Conservation (phyloP, 2,329 filamentous ascomycete genomes). For the Diplodia sapinea region DNA sequence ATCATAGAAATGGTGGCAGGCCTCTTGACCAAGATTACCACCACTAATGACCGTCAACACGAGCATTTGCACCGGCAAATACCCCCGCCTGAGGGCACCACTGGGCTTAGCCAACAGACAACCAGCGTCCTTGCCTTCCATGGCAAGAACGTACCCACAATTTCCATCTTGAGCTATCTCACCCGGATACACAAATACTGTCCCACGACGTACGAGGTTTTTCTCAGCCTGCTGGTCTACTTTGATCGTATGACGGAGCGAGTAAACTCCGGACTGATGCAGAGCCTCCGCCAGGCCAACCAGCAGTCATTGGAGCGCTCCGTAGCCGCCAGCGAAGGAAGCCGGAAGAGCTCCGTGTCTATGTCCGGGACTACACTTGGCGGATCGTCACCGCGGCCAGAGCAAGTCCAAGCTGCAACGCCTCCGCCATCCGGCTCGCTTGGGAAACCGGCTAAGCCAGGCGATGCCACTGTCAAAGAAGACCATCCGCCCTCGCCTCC, state of each 20-base stretch:
- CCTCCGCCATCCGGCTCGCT: constrained; percentile 57
- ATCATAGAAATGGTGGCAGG: constrained; percentile 99
- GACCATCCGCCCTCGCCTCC: constrained; percentile 46
- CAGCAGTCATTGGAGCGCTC: constrained; percentile 53
- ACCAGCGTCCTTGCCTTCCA: constrained; percentile 90
- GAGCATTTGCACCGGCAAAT: constrained; percentile 83
- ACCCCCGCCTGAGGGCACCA: constrained; percentile 63
- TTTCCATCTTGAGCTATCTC: constrained; percentile 94
- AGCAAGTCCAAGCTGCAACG: constrained; percentile 52
- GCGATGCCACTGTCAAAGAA: constrained; percentile 35
- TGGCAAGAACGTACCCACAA: constrained; percentile 96
- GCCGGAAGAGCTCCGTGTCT: constrained; percentile 49
- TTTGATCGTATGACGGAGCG: constrained; percentile 99
- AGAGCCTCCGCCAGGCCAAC: constrained; percentile 63
- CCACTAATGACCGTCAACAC: constrained; percentile 93
- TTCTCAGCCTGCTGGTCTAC: constrained; percentile 91
- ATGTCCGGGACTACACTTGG: constrained; percentile 39
- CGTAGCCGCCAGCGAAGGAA: constrained; percentile 54
- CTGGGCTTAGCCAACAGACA: constrained; percentile 67
- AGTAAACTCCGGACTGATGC: constrained; percentile 80
- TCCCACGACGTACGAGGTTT: constrained; percentile 97
- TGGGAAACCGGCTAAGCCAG: constrained; percentile 47
- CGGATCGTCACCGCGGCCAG: constrained; percentile 38
- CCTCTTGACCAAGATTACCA: constrained; percentile 93
- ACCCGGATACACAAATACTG: constrained; percentile 98